Percentiles rank a stretch among this genome's conserved stretches.
These are phyloP conservation scores for Pyrenophora tritici-repentis DNA, from an alignment of 2,329 filamentous ascomycete genomes.

Conservation along the genomic window DNA sequence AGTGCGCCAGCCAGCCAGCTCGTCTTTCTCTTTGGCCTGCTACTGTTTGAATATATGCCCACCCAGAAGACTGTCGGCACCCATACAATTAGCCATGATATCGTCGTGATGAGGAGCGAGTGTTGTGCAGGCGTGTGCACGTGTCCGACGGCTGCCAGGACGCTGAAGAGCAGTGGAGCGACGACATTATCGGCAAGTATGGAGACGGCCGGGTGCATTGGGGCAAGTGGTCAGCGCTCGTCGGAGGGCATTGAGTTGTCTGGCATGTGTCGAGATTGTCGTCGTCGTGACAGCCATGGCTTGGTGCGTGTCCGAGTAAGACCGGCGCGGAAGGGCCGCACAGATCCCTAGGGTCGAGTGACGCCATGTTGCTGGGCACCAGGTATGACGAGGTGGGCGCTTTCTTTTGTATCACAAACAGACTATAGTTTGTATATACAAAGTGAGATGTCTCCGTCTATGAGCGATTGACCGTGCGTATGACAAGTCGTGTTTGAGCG, in stretches of 20 bases:
- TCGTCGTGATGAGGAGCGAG: slow-evolving; percentile 50
- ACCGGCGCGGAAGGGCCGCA: too few relatives aligned
- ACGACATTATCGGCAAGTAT: slow-evolving; percentile 40
- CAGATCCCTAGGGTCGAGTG: slow-evolving; percentile 6
- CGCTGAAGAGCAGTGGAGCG: slow-evolving; percentile 42
- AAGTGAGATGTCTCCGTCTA: too few relatives aligned
- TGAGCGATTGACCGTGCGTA: too few relatives aligned
- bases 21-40: slow-evolving; percentile 31
- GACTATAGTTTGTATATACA: too few relatives aligned
- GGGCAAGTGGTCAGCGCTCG: slow-evolving; percentile 38
- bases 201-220: slow-evolving; percentile 46
- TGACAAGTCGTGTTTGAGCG: too few relatives aligned
- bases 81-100: slow-evolving; percentile 51
- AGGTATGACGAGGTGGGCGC: too few relatives aligned
- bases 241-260: slow-evolving; percentile 39
- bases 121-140: slow-evolving; percentile 46
- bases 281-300: slow-evolving; percentile 1
- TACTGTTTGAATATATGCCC: slow-evolving; percentile 37
- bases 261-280: slow-evolving; percentile 16
- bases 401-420: too few relatives aligned
- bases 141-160: slow-evolving; percentile 42
- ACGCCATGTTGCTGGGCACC: background rate
- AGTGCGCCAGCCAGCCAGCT: slow-evolving; percentile 51
- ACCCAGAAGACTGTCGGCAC: slow-evolving; percentile 39
- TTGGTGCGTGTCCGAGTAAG: background rate